Base-by-base conservation (phyloP, 257 asterid genomes). In the Solanum sitiens region DNA sequence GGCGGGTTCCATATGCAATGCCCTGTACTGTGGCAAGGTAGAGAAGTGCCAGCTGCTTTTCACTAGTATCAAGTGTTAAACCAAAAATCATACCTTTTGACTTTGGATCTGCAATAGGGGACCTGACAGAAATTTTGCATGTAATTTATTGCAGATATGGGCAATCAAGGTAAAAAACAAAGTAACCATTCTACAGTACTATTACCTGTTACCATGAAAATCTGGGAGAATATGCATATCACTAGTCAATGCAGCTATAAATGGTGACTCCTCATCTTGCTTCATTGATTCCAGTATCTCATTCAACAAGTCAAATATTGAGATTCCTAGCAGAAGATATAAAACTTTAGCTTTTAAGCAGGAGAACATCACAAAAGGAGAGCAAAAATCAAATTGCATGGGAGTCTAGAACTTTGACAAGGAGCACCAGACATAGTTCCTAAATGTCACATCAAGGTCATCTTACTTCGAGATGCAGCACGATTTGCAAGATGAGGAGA, bases 201-300 rank as follows among this genome's bases (percentile, higher is more conserved):
- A 87, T 89, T 89, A 96, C 99, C 99, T 95, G 95, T 97, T 97
- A 68, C 99, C 99, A 90, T 97, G 99, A 90, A 97, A 97, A 91
- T 97, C 99, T 5, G 99, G 98, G 87, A 97, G 95, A 89, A 97
- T 90, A 59, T 97, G 99, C 11, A 94, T 87, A 88, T 95, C 95
- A 50, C 65, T 89, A n/a, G 99, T 94, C 93, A 97, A 89, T 89
- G 98, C 92, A 86, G 99, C 96, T 90, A 94, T 86, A 90, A 94
- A 95, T 39, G 95, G 96, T 65, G 95, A 90, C 70, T 92, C 93
- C 82, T 27, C 88, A 83, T 94, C 98, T 85, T 89, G 91, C 92
- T 91, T 92, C 90, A 90, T 68, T 56, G 91, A 89, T 89, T 94
- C 98, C 93, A 97, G 87, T 75, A 93, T 93, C 94, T 96, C 97